phyloP scores from a whole-genome alignment of 2,329 filamentous ascomycete species.

The Trichoderma sp. region DNA sequence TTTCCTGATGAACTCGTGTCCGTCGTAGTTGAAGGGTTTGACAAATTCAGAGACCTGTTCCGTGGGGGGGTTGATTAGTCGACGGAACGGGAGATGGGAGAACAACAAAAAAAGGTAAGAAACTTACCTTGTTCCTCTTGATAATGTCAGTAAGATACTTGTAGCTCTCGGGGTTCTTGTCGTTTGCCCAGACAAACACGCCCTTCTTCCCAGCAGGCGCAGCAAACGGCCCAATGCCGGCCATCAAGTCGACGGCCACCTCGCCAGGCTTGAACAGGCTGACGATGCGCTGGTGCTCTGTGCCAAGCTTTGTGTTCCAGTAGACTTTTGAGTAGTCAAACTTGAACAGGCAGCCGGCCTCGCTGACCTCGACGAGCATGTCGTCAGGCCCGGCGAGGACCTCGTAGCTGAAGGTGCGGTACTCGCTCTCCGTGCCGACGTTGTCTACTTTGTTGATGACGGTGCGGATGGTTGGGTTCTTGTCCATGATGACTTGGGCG shows the following conservation, averaged over 20 bases:
- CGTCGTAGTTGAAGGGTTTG: conserved; percentile 78
- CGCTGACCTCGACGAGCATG: conserved; percentile 78
- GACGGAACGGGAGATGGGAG: background rate
- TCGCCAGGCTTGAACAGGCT: conserved; percentile 78
- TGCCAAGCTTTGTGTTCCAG: conserved; percentile 92
- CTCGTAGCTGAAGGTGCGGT: conserved; percentile 91
- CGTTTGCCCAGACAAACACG: conserved; percentile 95
- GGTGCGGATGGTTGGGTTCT: conserved; percentile 78
- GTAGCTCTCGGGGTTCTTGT: conserved; percentile 90
- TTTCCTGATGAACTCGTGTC: conserved; percentile 73
- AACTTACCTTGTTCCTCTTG: conserved; percentile 71
- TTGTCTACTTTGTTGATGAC: conserved; percentile 96
- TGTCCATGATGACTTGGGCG: conserved; percentile 83
- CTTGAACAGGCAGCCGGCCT: conserved; percentile 81
- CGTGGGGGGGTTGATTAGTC: conserved; percentile 26
- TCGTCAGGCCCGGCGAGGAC: conserved; percentile 80
- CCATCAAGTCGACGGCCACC: conserved; percentile 95
- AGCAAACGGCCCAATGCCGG: conserved; percentile 93
- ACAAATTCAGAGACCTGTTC: conserved; percentile 67
- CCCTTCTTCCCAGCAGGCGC: conserved; percentile 86
- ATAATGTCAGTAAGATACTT: conserved; percentile 71
- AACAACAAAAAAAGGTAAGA: background rate
- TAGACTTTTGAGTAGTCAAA: conserved; percentile 98
- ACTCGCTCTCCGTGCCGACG: conserved; percentile 82
- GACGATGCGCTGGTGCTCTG: conserved; percentile 82